phyloP scores from a whole-genome alignment of 2,329 filamentous ascomycete genomes.

The Neoscytalidium dimidiatum region DNA sequence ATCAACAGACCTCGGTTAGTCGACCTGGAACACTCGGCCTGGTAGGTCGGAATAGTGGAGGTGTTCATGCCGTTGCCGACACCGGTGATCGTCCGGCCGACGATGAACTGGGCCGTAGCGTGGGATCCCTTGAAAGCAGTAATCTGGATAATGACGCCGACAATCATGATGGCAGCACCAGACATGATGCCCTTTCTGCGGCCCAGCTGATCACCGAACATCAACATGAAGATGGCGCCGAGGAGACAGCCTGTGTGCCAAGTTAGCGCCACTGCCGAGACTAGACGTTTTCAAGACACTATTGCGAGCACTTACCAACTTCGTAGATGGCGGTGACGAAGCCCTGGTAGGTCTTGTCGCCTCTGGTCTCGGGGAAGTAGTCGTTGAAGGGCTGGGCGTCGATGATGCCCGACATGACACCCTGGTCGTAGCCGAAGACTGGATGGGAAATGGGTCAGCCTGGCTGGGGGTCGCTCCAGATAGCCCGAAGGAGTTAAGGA shows the following conservation, averaged over 20 bases:
- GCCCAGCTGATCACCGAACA: constrained; percentile 44
- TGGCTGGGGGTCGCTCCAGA: background rate
- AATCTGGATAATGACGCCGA: constrained; percentile 46
- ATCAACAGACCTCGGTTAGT: constrained; percentile 63
- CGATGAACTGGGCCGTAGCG: constrained; percentile 52
- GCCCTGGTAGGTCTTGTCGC: constrained; percentile 51
- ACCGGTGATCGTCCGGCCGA: constrained; percentile 55
- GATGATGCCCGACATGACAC: constrained; percentile 42
- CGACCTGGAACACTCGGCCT: constrained; percentile 55
- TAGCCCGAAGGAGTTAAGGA: background rate
- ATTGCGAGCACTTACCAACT: constrained; percentile 38
- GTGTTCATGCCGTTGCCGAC: constrained; percentile 60
- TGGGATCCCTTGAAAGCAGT: constrained; percentile 34
- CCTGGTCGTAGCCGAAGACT: constrained; percentile 59
- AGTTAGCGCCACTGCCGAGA: constrained; percentile 25
- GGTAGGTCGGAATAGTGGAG: constrained; percentile 56
- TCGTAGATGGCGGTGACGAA: constrained; percentile 57
- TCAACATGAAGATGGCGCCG: constrained; percentile 42
- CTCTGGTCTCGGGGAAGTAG: constrained; percentile 42
- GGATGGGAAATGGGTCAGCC: background rate
- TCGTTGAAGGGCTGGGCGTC: constrained; percentile 34
- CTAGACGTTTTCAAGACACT: background rate
- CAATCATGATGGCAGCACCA: constrained; percentile 45
- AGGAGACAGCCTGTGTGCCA: constrained; percentile 34
- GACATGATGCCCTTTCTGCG: constrained; percentile 46